Percentiles rank a stretch among this genome's conserved stretches.
Conservation (phyloP, 495 filamentous ascomycete species). For the Stereocaulon alpinum region DNA sequence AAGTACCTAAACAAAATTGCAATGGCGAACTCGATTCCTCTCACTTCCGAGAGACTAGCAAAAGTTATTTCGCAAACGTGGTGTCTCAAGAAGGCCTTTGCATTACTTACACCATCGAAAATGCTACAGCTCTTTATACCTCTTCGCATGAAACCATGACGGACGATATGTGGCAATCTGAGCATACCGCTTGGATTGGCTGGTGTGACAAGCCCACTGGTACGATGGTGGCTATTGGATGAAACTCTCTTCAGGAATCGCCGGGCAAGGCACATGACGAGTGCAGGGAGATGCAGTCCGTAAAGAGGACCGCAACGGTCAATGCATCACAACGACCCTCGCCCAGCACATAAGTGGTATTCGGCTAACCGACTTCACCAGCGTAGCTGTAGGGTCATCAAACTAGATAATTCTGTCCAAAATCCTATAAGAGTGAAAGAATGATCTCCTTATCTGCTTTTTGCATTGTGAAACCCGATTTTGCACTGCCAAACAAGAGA, state of each 20-base stretch:
- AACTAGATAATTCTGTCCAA: no score
- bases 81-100: background rate
- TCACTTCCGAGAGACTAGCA: background rate
- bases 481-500: no score
- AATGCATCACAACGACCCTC: background rate
- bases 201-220: background rate
- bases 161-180: background rate
- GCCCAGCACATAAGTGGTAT: background rate
- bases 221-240: background rate
- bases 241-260: background rate
- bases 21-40: no score
- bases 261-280: background rate
- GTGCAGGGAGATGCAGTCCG: background rate
- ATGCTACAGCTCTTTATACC: background rate
- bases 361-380: background rate
- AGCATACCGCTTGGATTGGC: background rate
- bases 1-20: no score
- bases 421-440: no score
- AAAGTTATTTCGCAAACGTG: background rate
- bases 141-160: background rate
- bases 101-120: background rate
- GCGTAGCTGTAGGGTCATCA: no score
- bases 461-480: no score
- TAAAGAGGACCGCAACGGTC: background rate
- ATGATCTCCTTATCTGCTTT: no score